phyloP scores from a whole-genome alignment of 768 basidiomycete species.

The Russula compacta region DNA sequence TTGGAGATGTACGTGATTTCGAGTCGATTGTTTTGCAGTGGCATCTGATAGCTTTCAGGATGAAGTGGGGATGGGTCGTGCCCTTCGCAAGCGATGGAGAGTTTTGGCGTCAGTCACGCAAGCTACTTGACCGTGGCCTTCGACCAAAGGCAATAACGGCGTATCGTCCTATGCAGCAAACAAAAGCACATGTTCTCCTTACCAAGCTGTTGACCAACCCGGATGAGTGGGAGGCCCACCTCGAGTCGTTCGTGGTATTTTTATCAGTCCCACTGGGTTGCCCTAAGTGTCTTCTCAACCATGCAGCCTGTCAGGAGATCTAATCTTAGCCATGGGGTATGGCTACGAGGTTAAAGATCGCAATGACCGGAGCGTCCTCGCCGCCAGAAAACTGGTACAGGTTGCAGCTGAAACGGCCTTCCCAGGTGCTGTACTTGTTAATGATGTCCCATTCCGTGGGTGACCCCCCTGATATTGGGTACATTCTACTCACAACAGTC shows the following conservation, averaged over 20 bases:
- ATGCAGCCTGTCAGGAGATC: background rate
- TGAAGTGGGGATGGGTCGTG: background rate
- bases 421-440: conserved; percentile 9
- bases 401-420: background rate
- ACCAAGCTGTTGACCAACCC: background rate
- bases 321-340: background rate
- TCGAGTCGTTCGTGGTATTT: background rate
- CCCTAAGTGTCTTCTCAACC: background rate
- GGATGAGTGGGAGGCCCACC: background rate
- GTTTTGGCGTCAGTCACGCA: background rate
- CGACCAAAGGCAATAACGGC: background rate
- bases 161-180: background rate
- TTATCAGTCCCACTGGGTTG: background rate
- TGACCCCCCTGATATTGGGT: background rate
- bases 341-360: background rate
- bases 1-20: background rate
- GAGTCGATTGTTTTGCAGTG: background rate
- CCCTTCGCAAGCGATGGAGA: background rate
- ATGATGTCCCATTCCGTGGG: conserved; percentile 12
- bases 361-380: background rate
- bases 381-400: background rate
- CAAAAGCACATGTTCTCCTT: background rate
- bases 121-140: background rate
- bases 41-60: background rate
- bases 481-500: background rate